A percentile compares a stretch with the other conserved stretches of the same genome.
Evolutionary conservation across 2,329 filamentous ascomycete genomes (phyloP).

Genomic region (Microcyclospora tardicrescens): DNA sequence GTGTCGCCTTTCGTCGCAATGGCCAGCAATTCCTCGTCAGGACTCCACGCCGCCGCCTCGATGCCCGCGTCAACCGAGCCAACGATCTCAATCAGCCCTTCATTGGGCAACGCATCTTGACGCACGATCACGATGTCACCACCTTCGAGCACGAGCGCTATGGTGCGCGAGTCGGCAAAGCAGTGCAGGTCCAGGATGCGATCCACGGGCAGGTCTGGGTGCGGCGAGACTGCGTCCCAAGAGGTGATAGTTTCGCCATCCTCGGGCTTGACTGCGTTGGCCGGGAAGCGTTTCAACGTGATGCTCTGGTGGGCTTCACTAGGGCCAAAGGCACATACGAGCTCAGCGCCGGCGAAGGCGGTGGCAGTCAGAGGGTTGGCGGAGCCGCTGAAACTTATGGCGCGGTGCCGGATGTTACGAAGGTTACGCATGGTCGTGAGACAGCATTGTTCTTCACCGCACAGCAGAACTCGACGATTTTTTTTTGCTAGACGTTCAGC

Average conservation of each 20-base stretch:
- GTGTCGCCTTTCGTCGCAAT: conserved; percentile 70
- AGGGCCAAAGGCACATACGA: conserved; percentile 78
- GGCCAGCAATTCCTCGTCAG: conserved; percentile 81
- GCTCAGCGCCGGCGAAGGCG: conserved; percentile 73
- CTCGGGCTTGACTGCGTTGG: conserved; percentile 28
- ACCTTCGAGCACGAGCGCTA: conserved; percentile 73
- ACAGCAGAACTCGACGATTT: no score
- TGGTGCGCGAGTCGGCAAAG: conserved; percentile 65
- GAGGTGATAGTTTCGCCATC: conserved; percentile 50
- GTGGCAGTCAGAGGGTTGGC: conserved; percentile 51
- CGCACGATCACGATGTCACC: conserved; percentile 82
- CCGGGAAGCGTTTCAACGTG: conserved; percentile 49
- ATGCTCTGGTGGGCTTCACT: conserved; percentile 55
- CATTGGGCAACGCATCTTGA: conserved; percentile 52
- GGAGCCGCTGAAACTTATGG: conserved; percentile 46
- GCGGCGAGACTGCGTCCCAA: conserved; percentile 78
- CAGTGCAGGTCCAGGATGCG: conserved; percentile 68
- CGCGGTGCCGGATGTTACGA: conserved; percentile 52
- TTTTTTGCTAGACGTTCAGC: no score
- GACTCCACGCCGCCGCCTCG: conserved; percentile 79
- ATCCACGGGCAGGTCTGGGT: conserved; percentile 63
- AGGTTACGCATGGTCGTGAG: conserved; percentile 70
- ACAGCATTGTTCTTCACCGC: no score
- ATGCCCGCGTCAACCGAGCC: conserved; percentile 91
- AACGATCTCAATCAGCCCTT: conserved; percentile 84